Percentiles rank a stretch among this genome's conserved stretches.
Evolutionary conservation across 768 basidiomycete genomes (phyloP).

Genomic region (Agrocybe pediades): DNA sequence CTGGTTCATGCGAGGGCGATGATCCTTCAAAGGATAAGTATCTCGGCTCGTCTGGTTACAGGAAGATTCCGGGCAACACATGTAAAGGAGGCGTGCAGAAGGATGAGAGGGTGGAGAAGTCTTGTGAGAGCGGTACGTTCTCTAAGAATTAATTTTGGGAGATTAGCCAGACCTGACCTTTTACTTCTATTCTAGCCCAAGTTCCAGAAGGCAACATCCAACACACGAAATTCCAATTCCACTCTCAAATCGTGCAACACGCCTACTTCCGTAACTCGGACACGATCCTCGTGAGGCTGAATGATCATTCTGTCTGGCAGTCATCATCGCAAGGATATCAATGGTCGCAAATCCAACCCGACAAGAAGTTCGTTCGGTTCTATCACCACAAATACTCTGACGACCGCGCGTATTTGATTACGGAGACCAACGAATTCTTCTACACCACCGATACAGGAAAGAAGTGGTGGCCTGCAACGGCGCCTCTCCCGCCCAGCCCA

Average conservation of each 20-base stretch:
- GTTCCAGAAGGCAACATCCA: slow-evolving; percentile 77
- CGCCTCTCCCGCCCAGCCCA: slow-evolving; percentile 76
- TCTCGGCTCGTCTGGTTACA: slow-evolving; percentile 87
- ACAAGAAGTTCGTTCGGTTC: slow-evolving; percentile 75
- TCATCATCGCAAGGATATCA: slow-evolving; percentile 94
- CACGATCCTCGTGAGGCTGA: slow-evolving; percentile 83
- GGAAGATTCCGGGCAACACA: slow-evolving; percentile 90
- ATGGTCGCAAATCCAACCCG: slow-evolving; percentile 70
- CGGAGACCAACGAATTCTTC: slow-evolving; percentile 59
- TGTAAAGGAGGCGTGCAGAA: slow-evolving; percentile 74
- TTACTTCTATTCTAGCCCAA: slow-evolving; percentile 50
- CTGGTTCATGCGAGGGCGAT: slow-evolving; percentile 61
- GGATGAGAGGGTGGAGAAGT: slow-evolving; percentile 70
- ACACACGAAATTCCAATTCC: no score
- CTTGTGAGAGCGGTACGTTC: slow-evolving; percentile 76
- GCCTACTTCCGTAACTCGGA: slow-evolving; percentile 86
- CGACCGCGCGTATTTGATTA: slow-evolving; percentile 92
- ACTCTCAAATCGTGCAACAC: slow-evolving; percentile 66
- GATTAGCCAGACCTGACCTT: no score
- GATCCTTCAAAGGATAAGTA: slow-evolving; percentile 57
- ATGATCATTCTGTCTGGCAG: slow-evolving; percentile 85
- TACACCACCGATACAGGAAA: slow-evolving; percentile 85
- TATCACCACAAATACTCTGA: slow-evolving; percentile 80
- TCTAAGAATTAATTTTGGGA: no score
- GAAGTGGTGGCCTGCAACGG: slow-evolving; percentile 58